Base-by-base conservation (phyloP, 371 early-diverging fungal genomes). In the Mucor sp. region DNA sequence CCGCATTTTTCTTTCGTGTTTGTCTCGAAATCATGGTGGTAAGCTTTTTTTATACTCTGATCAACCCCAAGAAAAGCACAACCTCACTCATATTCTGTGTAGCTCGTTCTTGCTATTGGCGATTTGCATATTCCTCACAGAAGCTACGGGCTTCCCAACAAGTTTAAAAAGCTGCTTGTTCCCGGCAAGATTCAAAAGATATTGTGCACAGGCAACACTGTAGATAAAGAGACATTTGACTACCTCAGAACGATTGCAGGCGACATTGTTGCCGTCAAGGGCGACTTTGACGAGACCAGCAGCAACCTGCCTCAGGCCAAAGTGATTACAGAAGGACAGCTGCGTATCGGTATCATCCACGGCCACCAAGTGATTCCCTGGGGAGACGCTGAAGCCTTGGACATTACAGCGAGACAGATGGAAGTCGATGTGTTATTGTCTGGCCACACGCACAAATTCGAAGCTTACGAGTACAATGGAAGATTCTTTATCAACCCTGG, bases 181-280 rank as follows among this genome's bases (percentile, higher is more conserved):
- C 94, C 94, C 2, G 98, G 97, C 44, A 97, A 97, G 75, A 98
- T 98, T 64, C 95, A 96, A 77, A 93, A 93, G 75, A 95, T 97
- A 66, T 84, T 98, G 57, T 93, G 92, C 74, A 97, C 96, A 9
- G 98, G 98, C 43, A 97, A 97, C 77, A 76, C 93, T 6, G 88
- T 87, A 35, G 91, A 92, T 78, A 85, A 87, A 43, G 94, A 93
- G 39, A 93, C 93, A 0, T 87, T 88, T 70, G 95, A 96, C 63
- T 96, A 93, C 74, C 84, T 98, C 65, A 84, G 91, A 60, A 89
- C 93, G 15, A 89, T 98, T 62, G 89, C 92, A 33, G 84, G 90
- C 58, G 92, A 94, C 68, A 84, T 96, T 47, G 85, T 87, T 44
- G 80, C 90, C 2, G 95, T 94, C 32, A 80, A 89, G 44, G 97